Percentiles rank a stretch among this genome's conserved stretches.
Evolutionary conservation across 148 eudicot species (phyloP).

Genomic region (Cornus florida): DNA sequence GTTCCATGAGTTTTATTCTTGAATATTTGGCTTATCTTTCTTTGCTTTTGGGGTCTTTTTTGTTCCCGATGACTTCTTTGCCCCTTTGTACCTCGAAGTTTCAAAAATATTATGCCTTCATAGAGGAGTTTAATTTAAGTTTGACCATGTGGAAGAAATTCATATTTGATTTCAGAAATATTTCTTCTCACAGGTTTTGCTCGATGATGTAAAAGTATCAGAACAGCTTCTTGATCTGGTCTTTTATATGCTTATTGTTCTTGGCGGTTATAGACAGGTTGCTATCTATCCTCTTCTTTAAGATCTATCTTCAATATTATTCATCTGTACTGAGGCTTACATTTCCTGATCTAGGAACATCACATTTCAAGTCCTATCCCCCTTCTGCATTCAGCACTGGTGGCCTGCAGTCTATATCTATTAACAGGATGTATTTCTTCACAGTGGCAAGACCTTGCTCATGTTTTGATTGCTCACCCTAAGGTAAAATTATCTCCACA

Average conservation of each 20-base stretch:
- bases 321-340: slow-evolving; percentile 21
- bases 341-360: slow-evolving; percentile 50
- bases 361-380: slow-evolving; percentile 38
- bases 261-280: slow-evolving; percentile 67
- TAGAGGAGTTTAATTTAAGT: background rate
- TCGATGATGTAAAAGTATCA: slow-evolving; percentile 79
- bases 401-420: slow-evolving; percentile 74
- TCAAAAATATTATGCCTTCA: background rate
- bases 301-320: background rate
- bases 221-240: slow-evolving; percentile 87
- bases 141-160: background rate
- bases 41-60: background rate
- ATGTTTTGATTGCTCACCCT: slow-evolving; percentile 62
- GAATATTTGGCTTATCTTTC: background rate
- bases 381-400: slow-evolving; percentile 68
- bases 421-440: slow-evolving; percentile 75
- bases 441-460: slow-evolving; percentile 81
- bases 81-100: slow-evolving; percentile 3
- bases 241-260: slow-evolving; percentile 57
- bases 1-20: background rate
- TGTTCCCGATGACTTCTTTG: background rate
- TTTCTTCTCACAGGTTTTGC: slow-evolving; percentile 62
- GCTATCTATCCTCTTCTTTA: slow-evolving; percentile 7
- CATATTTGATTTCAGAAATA: slow-evolving; percentile 6
- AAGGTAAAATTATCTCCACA: slow-evolving; percentile 46